phyloP scores from a whole-genome alignment of 164 flowering plant genomes.

The Euptelea pleiosperma region DNA sequence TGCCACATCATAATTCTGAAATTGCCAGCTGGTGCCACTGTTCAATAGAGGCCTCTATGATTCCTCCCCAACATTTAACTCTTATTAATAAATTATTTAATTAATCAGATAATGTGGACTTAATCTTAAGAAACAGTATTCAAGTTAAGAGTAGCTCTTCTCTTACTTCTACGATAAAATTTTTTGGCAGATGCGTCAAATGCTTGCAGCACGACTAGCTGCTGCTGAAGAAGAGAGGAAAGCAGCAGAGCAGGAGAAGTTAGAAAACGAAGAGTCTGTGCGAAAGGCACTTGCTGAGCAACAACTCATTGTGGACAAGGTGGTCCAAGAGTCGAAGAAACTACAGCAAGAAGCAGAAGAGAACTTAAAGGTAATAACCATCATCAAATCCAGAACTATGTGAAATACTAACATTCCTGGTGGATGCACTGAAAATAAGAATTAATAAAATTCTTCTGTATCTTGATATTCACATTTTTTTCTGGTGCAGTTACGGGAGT shows the following conservation, averaged over 20 bases:
- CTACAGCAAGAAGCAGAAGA: conserved; percentile 73
- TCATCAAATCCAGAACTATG: neutral
- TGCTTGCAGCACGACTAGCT: conserved; percentile 56
- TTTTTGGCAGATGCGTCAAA: conserved; percentile 53
- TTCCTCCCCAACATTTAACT: too few relatives aligned
- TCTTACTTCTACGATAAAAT: too few relatives aligned
- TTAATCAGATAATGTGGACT: too few relatives aligned
- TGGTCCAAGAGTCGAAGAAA: conserved; percentile 60
- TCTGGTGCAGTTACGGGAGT: conserved; percentile 60
- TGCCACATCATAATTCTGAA: neutral
- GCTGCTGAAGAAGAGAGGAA: conserved; percentile 50
- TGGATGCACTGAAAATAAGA: neutral
- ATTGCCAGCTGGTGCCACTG: neutral
- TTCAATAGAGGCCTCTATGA: neutral
- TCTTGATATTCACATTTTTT: conserved; percentile 8
- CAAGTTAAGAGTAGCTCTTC: too few relatives aligned
- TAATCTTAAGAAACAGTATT: too few relatives aligned
- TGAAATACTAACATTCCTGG: neutral
- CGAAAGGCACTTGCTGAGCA: conserved; percentile 46
- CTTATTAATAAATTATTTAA: too few relatives aligned
- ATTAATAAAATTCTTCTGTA: neutral
- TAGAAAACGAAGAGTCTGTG: conserved; percentile 54
- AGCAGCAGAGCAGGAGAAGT: conserved; percentile 55
- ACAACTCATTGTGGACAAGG: conserved; percentile 64
- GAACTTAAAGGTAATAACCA: conserved; percentile 62